Evolutionary conservation across 148 eudicot species (phyloP), one percentile per base, ranked within the genome.

Genomic region (Rhododendron simsii): DNA sequence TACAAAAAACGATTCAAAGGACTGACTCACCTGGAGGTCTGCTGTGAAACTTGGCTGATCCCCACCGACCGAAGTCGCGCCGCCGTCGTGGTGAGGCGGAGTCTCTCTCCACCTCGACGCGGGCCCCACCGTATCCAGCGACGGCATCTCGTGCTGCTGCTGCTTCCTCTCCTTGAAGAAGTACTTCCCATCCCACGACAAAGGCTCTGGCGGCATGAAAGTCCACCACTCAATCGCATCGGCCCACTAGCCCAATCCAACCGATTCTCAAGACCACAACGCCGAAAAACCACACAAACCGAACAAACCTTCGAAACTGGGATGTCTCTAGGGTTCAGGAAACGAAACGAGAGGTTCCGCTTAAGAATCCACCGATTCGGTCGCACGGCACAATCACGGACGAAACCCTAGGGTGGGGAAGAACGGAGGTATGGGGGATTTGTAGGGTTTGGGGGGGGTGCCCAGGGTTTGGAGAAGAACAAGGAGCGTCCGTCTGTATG

Each of bases 181-280:
- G 69, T 91, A 92, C 91, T 93, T 94, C 89, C 98, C 95, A 90
- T 94, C 96, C 94, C 94, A 93, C 35, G 94, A 92, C 90, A 90
- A 84, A 82, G 93, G 94, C 93, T 94, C 98, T 88, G 96, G 94
- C 93, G 98, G 94, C 96, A 96, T 93, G 88, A 92, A 95, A 87
- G 59, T 85, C 79, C 30, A 30, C 30, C 30, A 30, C 30, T 30
- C 30, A 30, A 30, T 30, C 30, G 30, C 30, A 30, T 30, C 30
- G 30, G 30, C 30, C 30, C 30, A 30, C 30, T 30, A 30, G 30
- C 30, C 30, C 30, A 30, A 30, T 30, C 86, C 44, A 77, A 35
- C 30, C 30, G 37, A 35, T 35, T 35, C 73, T 45, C 86, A 35
- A 35, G 37, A 14, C 78, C 37, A 1, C 45, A 6, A 7, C 45